These are phyloP conservation scores for Cicer judaicum DNA, from an alignment of 306 rosid species.

Conservation along the genomic window DNA sequence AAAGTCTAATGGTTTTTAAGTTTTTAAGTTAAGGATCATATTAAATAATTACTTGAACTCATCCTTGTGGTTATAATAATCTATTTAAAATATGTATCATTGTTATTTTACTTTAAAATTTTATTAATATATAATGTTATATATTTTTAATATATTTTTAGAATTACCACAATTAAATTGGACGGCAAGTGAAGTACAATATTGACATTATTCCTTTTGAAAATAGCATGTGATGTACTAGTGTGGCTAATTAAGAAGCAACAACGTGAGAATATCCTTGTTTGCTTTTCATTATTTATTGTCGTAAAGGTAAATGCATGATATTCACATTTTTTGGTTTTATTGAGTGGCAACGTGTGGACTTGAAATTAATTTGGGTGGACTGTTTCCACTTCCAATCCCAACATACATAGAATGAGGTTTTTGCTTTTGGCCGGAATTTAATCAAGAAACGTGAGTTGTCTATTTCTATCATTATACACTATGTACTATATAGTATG, in stretches of 20 bases:
- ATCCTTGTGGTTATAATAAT: no score
- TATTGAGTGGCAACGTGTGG: conserved; percentile 27
- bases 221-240: not conserved
- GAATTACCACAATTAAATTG: not conserved
- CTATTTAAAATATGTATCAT: no score
- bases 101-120: no score
- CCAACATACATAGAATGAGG: not conserved
- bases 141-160: not conserved
- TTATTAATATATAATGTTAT: no score
- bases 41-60: no score
- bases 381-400: conserved; percentile 5
- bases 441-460: not conserved
- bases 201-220: not conserved
- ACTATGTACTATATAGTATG: no score
- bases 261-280: conserved; percentile 6
- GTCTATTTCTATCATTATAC: not conserved
- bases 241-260: conserved; percentile 5
- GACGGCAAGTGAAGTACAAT: not conserved
- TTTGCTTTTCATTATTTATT: not conserved
- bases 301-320: conserved; percentile 15
- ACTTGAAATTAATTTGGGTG: conserved; percentile 28
- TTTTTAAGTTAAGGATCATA: no score
- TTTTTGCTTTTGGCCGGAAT: conserved; percentile 35
- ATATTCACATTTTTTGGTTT: conserved; percentile 26
- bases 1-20: no score